Base-by-base conservation (phyloP, 495 filamentous ascomycete genomes). In the Venustampulla echinocandica region DNA sequence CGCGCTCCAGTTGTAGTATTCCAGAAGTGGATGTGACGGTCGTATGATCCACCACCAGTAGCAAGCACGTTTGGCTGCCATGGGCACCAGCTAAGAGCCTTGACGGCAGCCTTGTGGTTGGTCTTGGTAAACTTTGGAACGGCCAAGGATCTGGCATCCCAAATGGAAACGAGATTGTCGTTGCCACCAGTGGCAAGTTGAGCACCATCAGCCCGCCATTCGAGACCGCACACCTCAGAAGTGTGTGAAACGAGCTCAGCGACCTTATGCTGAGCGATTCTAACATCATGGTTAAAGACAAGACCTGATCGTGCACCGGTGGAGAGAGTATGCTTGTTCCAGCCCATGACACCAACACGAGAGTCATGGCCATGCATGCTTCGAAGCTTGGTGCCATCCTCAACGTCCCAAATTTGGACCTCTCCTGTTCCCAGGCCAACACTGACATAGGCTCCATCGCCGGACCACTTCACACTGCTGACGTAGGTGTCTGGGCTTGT, bases 11-110 rank as follows among this genome's bases (percentile, higher is more conserved):
- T 93, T 13, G 92, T 97, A 37, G 85, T 87, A 73, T 99, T 99
- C 92, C 92, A 99, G 79, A 97, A 99, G 68, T 97, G 93, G 63
- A 99, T 99, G 69, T 96, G 84, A 53, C 87, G 81, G 62, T 97
- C 92, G 64, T 95, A 92, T 18, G 88, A 92, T 42, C 92, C 92
- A 55, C 93, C 93, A 24, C 93, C 92, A 20, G 93, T 96, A 32
- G 93, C 92, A 13, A 99, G 83, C 11, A 97, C 75, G 74, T 96
- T 97, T 56, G 84, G 74, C 70, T 96, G 93, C 92, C 92, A 99
- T 22, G 92, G 93, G 74, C 92, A 99, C 92, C 92, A 99, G 47
- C 87, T 85, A 27, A 99, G 76, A 30, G 93, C 92, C 76, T 97
- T 99, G 64, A 99, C 89, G 23, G 92, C 92, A 34, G 92, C 92